Evolutionary conservation across 1,284 basidiomycete species (phyloP), one percentile per base, ranked within the genome.

Genomic region (Leccinum pachyderme): DNA sequence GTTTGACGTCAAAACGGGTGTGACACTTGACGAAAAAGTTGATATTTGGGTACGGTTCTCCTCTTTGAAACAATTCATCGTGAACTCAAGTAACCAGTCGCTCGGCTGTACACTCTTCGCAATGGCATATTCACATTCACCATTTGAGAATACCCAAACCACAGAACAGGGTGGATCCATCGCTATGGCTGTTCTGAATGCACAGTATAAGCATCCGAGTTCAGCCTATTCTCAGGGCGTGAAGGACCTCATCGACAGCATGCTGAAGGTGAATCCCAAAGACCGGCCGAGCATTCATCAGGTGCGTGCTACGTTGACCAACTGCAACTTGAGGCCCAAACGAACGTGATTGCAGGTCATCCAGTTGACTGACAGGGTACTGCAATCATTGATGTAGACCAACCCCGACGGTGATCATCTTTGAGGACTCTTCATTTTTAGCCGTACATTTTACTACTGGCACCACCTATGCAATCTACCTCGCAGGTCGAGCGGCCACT

Each of bases 151-250:
- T 59, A 84, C 77, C 0, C 90, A 90, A 74, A 93, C 83, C 50
- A 93, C 84, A 49, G 93, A 87, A 62, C 91, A 93, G 70, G 91
- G 91, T 43, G 91, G 92, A 13, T 93, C 91, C 47, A 93, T 97
- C 67, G 93, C 93, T 2, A 96, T 98, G 94, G 93, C 94, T 1
- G 95, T 95, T 45, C 77, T 95, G 63, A 92, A 89, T 59, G 95
- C 92, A 1, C 85, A 91, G 61, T 97, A 95, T 73, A 90, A 87
- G 62, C 93, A 96, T 63, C 93, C 93, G 1, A 76, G 73, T 54
- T 89, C 85, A 4, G 82, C 82, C 8, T 96, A 95, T 71, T 92
- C 90, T 15, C 84, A 91, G 64, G 87, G 86, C 5, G 72, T 96
- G 54, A 86, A 82, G 61, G 81, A 86, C 54, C 77, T 98, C 52